Evolutionary conservation across 768 basidiomycete genomes (phyloP).

Genomic region (Phaeotremella skinneri): DNA sequence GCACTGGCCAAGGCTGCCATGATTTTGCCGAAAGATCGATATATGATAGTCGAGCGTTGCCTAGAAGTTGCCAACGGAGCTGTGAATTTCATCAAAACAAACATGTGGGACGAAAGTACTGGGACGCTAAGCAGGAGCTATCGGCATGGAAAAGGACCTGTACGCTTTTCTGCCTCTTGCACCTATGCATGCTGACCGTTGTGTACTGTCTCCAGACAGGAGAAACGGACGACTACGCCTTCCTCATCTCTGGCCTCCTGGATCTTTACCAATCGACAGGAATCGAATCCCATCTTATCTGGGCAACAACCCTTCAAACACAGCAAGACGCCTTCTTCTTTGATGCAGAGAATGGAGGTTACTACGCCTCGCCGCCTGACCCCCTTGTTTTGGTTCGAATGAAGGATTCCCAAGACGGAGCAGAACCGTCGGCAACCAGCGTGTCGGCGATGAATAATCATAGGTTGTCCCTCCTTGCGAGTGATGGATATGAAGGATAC

Average conservation of each 20-base stretch:
- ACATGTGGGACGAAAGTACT: slow-evolving; percentile 36
- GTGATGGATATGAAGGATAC: slow-evolving; percentile 28
- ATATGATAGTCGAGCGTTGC: slow-evolving; percentile 22
- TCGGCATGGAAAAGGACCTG: slow-evolving; percentile 53
- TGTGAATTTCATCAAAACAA: slow-evolving; percentile 30
- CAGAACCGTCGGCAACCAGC: slow-evolving; percentile 40
- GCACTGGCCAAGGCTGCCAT: slow-evolving; percentile 33
- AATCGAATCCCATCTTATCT: slow-evolving; percentile 47
- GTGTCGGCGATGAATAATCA: slow-evolving; percentile 38
- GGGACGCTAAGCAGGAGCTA: slow-evolving; percentile 49
- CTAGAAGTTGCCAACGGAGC: slow-evolving; percentile 22
- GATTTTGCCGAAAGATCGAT: slow-evolving; percentile 20
- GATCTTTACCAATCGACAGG: slow-evolving; percentile 54
- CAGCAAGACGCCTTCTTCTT: slow-evolving; percentile 55
- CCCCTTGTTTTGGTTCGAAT: slow-evolving; percentile 52
- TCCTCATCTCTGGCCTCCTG: slow-evolving; percentile 50
- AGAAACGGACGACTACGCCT: slow-evolving; percentile 56
- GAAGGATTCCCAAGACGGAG: slow-evolving; percentile 51
- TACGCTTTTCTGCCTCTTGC: no score
- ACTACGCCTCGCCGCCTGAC: slow-evolving; percentile 53
- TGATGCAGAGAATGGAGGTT: slow-evolving; percentile 54
- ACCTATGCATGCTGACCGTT: neutral
- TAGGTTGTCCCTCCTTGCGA: slow-evolving; percentile 27
- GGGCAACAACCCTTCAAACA: slow-evolving; percentile 52
- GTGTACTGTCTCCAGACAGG: slow-evolving; percentile 19